Evolutionary conservation across 2,329 filamentous ascomycete species (phyloP).

Genomic region (Pseudogymnoascus verrucosus): DNA sequence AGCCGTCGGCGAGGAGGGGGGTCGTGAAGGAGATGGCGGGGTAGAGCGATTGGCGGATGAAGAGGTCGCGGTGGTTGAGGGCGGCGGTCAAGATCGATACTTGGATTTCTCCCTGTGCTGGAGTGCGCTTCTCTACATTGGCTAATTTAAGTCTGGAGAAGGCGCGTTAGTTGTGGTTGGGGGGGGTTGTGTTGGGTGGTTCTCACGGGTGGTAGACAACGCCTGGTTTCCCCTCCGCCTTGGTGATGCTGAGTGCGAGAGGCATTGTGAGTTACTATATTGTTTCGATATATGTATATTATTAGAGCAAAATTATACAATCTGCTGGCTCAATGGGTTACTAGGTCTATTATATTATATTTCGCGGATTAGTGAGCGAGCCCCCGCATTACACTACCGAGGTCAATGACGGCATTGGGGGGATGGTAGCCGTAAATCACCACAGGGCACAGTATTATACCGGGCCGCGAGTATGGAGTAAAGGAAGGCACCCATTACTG

Average conservation of each 20-base stretch:
- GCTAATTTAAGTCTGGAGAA: slow-evolving; percentile 47
- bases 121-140: slow-evolving; percentile 53
- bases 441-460: background rate
- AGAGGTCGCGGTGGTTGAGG: slow-evolving; percentile 92
- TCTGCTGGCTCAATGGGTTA: background rate
- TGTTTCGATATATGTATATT: background rate
- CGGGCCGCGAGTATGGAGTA: background rate
- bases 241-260: slow-evolving; percentile 39
- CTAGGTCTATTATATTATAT: background rate
- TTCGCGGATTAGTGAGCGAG: background rate
- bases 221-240: slow-evolving; percentile 75
- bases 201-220: slow-evolving; percentile 75
- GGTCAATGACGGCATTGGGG: background rate
- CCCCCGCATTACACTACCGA: slow-evolving; percentile 1
- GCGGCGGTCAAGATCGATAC: slow-evolving; percentile 71
- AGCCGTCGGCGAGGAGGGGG: slow-evolving; percentile 77
- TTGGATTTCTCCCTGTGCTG: slow-evolving; percentile 60
- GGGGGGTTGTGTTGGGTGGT: slow-evolving; percentile 13
- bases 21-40: slow-evolving; percentile 72
- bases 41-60: slow-evolving; percentile 88
- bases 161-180: slow-evolving; percentile 30
- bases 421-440: background rate
- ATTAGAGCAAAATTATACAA: background rate
- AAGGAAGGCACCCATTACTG: background rate
- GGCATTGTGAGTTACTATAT: slow-evolving; percentile 19